Evolutionary conservation across 2,329 filamentous ascomycete genomes (phyloP).

Genomic region (Venturia carpophila): DNA sequence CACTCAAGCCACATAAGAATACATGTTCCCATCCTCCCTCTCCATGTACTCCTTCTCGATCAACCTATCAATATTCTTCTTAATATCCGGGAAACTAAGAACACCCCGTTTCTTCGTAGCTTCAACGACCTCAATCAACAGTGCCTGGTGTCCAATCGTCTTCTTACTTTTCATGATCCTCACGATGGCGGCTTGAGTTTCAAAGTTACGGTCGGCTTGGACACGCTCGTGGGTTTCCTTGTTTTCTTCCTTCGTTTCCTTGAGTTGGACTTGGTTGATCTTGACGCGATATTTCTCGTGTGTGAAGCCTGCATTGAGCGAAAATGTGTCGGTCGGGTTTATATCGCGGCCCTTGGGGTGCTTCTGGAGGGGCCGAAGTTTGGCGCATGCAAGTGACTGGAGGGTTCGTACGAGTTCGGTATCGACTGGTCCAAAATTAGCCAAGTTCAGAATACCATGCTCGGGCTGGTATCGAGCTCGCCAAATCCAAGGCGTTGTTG

Average conservation of each 20-base stretch:
- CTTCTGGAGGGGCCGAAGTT: constrained; percentile 75
- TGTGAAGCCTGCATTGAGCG: constrained; percentile 66
- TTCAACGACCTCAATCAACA: constrained; percentile 87
- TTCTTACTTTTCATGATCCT: constrained; percentile 95
- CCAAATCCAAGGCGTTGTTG: background rate
- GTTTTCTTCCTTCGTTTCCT: constrained; percentile 93
- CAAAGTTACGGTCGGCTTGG: constrained; percentile 81
- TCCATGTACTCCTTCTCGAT: constrained; percentile 95
- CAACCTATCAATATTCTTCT: constrained; percentile 91
- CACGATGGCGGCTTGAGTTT: constrained; percentile 95
- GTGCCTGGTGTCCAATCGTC: constrained; percentile 72
- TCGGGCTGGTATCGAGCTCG: background rate
- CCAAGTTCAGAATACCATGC: background rate
- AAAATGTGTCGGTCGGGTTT: constrained; percentile 69
- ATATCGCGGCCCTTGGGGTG: constrained; percentile 80
- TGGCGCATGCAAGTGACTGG: constrained; percentile 89
- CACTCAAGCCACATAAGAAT: constrained; percentile 46
- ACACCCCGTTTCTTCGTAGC: constrained; percentile 81
- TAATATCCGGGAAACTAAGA: constrained; percentile 79
- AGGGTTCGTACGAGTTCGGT: constrained; percentile 80
- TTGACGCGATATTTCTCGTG: constrained; percentile 87
- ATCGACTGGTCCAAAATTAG: constrained; percentile 44
- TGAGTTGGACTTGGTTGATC: constrained; percentile 97
- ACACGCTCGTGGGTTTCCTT: constrained; percentile 88
- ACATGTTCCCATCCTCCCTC: constrained; percentile 59